Conservation (phyloP, 2,329 filamentous ascomycete species). For the Mariannaea elegans region DNA sequence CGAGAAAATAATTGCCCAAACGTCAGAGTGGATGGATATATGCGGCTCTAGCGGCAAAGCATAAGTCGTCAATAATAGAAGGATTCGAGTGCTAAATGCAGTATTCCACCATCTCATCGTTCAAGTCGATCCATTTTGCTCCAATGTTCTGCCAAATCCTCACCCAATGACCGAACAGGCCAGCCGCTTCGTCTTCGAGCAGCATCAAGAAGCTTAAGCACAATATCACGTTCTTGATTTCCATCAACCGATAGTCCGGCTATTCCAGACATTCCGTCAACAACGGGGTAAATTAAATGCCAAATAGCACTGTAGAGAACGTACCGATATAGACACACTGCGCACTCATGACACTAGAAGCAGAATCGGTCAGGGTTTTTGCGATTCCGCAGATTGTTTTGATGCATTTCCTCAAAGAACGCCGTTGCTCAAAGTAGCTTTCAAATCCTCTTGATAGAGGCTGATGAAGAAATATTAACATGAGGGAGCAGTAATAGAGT, state of each 20-base stretch:
- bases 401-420: slow-evolving; percentile 30
- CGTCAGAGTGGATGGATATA: slow-evolving; percentile 1
- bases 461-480: slow-evolving; percentile 51
- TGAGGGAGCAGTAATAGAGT: slow-evolving; percentile 60
- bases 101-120: too few species aligned
- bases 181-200: too few species aligned
- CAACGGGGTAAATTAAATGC: too few species aligned
- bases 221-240: too few species aligned
- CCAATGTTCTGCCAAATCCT: too few species aligned
- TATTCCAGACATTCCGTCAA: too few species aligned
- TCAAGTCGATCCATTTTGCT: too few species aligned
- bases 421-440: slow-evolving; percentile 51
- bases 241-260: not conserved
- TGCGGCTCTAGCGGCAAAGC: not conserved
- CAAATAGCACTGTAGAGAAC: too few species aligned
- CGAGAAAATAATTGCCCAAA: not conserved
- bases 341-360: slow-evolving; percentile 51
- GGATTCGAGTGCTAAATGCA: too few species aligned
- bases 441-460: slow-evolving; percentile 42
- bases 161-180: too few species aligned
- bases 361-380: slow-evolving; percentile 50
- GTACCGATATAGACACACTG: slow-evolving; percentile 48
- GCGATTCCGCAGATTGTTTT: slow-evolving; percentile 57
- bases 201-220: too few species aligned
- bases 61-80: not conserved